Base-by-base conservation (phyloP, 2,329 filamentous ascomycete species). In the Fusarium brevicatenulatum region DNA sequence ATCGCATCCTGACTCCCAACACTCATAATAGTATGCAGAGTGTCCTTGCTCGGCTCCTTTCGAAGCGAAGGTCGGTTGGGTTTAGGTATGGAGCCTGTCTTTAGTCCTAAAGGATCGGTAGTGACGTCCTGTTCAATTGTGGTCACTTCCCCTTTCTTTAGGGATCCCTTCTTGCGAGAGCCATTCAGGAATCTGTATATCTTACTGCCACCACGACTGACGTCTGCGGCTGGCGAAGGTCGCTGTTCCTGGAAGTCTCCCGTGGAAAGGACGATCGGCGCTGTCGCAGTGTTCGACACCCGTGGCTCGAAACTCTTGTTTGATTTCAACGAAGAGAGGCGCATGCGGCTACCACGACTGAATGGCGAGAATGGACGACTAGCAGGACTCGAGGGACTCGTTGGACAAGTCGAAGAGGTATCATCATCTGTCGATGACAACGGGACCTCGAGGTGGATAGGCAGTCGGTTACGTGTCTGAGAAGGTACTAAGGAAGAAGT, bases 1-100 rank as follows among this genome's bases (percentile, higher is more conserved):
- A 58, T 58, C 21, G 75, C 68, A 50, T 86, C 84, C 23, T 83
- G 77, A 54, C 85, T 87, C 10, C 83, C 85, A 13, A 87, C 85
- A 66, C 86, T 87, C 57, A 87, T 75, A 23, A 88, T 87, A 2
- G 86, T 87, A 57, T 84, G 85, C 32, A 87, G 75, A 0, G 84
- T 86, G 32, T 87, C 86, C 70, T 83, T 83, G 73, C 84, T 87
- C n/a, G 81, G 73, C 37, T 84, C 82, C 1, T 80, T 78, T 49
- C 81, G 83, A 50, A 85, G 71, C 10, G 79, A 76, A 16, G 83
- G 71, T 44, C 80, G 81, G 69, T 82, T 84, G 4, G 81, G 78
- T 19, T 80, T 76, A 54, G 80, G 75, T 1, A 82, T 80, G 25
- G 81, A 46, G 23, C 52, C 43, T 15, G 43, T 25, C 15, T 64